phyloP scores from a whole-genome alignment of 2,329 filamentous ascomycete species.

The Phoma sp. region DNA sequence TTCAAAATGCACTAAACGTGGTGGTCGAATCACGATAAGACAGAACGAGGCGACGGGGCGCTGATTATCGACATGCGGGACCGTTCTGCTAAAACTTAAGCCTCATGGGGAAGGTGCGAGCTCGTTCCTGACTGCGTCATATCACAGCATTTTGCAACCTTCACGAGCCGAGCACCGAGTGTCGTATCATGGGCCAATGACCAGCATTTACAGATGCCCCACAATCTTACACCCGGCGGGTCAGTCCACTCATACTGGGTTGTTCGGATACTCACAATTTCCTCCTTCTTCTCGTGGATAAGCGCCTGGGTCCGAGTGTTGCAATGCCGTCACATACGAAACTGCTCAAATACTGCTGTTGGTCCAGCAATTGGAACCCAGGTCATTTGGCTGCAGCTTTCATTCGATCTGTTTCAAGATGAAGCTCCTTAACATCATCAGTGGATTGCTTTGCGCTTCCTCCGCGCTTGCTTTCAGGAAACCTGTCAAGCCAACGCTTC shows the following conservation, averaged over 20 bases:
- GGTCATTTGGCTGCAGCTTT: constrained; percentile 10
- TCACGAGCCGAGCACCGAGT: neutral
- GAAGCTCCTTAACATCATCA: constrained; percentile 41
- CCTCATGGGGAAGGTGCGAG: constrained; percentile 15
- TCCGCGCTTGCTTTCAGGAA: constrained; percentile 39
- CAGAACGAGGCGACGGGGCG: neutral
- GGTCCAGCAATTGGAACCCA: neutral
- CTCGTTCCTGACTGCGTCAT: constrained; percentile 3
- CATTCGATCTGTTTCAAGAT: constrained; percentile 30
- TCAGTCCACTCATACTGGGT: neutral
- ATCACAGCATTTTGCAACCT: constrained; percentile 1
- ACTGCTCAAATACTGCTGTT: constrained; percentile 28
- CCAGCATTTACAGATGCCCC: neutral
- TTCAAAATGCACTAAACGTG: neutral
- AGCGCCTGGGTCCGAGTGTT: constrained; percentile 17
- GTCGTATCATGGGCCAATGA: constrained; percentile 9
- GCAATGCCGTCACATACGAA: constrained; percentile 18
- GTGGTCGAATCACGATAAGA: constrained; percentile 2
- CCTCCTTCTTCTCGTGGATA: constrained; percentile 30
- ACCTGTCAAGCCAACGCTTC: constrained; percentile 37
- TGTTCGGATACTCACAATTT: neutral
- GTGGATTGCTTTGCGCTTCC: constrained; percentile 40
- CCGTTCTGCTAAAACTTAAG: neutral
- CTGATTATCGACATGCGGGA: neutral
- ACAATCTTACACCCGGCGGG: neutral